Percentiles rank a stretch among this genome's conserved stretches.
phyloP scores from a whole-genome alignment of 2,329 filamentous ascomycete genomes.

The Penicillium sp. region DNA sequence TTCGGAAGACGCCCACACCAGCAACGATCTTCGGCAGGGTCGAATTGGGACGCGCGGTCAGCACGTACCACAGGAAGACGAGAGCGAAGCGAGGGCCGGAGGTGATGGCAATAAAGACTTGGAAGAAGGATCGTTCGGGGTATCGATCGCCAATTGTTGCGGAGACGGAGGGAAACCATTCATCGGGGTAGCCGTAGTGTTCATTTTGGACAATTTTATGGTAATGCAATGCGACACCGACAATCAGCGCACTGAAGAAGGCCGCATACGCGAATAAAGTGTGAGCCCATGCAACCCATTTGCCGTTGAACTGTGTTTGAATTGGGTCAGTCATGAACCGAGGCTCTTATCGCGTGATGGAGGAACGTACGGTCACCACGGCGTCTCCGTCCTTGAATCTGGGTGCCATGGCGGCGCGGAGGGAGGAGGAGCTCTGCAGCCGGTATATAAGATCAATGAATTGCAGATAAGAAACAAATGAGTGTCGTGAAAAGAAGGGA shows the following conservation, averaged over 20 bases:
- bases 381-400: constrained; percentile 67
- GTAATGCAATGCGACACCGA: constrained; percentile 84
- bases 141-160: constrained; percentile 97
- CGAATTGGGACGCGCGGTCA: constrained; percentile 76
- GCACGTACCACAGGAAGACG: constrained; percentile 87
- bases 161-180: constrained; percentile 97
- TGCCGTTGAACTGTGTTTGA: constrained; percentile 70
- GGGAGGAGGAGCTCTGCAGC: constrained; percentile 18
- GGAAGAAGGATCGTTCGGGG: constrained; percentile 94
- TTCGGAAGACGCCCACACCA: constrained; percentile 80
- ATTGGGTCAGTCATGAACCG: constrained; percentile 32
- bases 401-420: constrained; percentile 57
- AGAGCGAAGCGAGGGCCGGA: constrained; percentile 91
- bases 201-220: constrained; percentile 98
- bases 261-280: constrained; percentile 80
- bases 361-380: constrained; percentile 59
- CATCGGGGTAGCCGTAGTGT: constrained; percentile 88
- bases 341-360: constrained; percentile 17
- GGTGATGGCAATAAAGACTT: constrained; percentile 95
- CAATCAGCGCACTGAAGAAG: constrained; percentile 82
- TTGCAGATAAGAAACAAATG: constrained; percentile 14
- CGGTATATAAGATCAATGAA: constrained; percentile 14
- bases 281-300: constrained; percentile 89
- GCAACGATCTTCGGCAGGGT: constrained; percentile 81
- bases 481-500: constrained; percentile 28